Conservation (phyloP, 2,329 filamentous ascomycete species). For the Botryosphaeria dothidea region DNA sequence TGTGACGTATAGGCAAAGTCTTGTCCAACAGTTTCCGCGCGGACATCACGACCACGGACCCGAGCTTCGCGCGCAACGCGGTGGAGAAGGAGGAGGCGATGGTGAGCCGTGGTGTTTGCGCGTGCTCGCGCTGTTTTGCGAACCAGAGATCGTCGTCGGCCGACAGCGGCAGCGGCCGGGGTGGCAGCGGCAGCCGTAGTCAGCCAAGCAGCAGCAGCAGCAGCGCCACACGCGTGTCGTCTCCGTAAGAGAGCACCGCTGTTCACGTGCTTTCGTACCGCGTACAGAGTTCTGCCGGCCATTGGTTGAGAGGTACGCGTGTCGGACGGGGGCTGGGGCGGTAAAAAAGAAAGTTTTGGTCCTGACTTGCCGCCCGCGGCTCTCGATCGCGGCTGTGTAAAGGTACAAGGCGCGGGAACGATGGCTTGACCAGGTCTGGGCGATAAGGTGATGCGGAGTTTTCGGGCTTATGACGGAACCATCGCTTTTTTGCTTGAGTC, state of each 20-base stretch:
- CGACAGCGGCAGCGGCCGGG: background rate
- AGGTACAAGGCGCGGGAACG: background rate
- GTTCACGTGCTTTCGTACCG: too few relatives aligned
- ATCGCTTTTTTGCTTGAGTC: background rate
- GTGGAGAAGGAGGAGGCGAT: background rate
- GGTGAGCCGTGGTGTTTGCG: background rate
- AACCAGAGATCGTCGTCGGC: background rate
- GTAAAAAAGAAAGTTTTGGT: too few relatives aligned
- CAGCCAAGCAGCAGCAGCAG: background rate
- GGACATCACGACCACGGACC: conserved; percentile 2
- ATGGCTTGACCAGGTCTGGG: background rate
- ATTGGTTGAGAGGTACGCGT: too few relatives aligned
- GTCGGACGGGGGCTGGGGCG: too few relatives aligned
- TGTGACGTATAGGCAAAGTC: background rate
- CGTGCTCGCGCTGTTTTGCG: conserved; percentile 8
- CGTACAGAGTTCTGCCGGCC: too few relatives aligned
- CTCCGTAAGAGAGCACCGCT: background rate
- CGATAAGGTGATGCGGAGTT: background rate
- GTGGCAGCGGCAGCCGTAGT: background rate
- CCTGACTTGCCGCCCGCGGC: too few relatives aligned
- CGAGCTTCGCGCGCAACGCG: conserved; percentile 12
- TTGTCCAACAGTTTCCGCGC: conserved; percentile 12
- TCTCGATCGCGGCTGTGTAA: background rate
- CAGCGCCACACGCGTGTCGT: background rate
- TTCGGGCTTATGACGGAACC: background rate